These are phyloP conservation scores for Coniella lustricola DNA, from an alignment of 2,329 filamentous ascomycete species.

Conservation along the genomic window DNA sequence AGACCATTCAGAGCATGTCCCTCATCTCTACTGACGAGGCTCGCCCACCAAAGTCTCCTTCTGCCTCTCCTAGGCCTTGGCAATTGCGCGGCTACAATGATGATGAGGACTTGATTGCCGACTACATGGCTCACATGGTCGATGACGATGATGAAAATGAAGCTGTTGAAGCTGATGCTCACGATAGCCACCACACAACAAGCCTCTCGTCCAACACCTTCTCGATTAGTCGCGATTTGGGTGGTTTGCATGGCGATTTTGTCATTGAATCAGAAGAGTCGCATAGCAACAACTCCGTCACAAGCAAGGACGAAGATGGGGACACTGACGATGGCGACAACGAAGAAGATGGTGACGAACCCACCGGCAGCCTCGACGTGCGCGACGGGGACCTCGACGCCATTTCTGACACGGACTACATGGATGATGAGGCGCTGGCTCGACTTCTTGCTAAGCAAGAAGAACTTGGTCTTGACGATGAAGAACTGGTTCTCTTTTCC, in stretches of 20 bases:
- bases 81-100: conserved; percentile 18
- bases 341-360: conserved; percentile 16
- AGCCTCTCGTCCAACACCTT: conserved; percentile 17
- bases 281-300: conserved; percentile 32
- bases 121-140: conserved; percentile 65
- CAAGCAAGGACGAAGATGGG: conserved; percentile 26
- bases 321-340: conserved; percentile 25
- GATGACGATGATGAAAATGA: conserved; percentile 23
- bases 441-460: conserved; percentile 54
- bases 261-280: conserved; percentile 32
- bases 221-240: conserved; percentile 32
- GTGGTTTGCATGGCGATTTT: conserved; percentile 35
- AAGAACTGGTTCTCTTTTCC: conserved; percentile 52
- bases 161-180: conserved; percentile 18
- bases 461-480: conserved; percentile 53
- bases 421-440: conserved; percentile 56
- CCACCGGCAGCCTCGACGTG: conserved; percentile 22
- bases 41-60: neutral
- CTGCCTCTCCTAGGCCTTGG: conserved; percentile 6
- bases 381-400: conserved; percentile 17
- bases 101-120: conserved; percentile 52
- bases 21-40: conserved; percentile 2
- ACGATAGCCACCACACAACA: conserved; percentile 15
- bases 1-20: conserved; percentile 12
- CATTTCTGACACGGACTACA: conserved; percentile 28